Evolutionary conservation across 2,329 filamentous ascomycete genomes (phyloP).

Genomic region (Magnaporthiopsis incrustans): DNA sequence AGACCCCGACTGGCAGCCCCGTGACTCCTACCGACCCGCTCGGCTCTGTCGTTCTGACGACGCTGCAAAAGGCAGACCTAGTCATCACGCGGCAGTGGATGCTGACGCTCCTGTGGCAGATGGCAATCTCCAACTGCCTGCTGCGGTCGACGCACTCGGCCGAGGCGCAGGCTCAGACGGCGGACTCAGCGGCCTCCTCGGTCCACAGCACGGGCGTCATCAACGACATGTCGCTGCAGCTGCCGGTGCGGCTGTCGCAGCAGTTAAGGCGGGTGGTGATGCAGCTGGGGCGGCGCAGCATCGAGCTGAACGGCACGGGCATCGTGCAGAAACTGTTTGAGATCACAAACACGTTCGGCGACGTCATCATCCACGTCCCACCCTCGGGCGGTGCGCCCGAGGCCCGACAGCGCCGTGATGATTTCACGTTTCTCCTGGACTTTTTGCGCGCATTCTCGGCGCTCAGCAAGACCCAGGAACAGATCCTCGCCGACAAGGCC

Average conservation of each 20-base stretch:
- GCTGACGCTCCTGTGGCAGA: conserved; percentile 32
- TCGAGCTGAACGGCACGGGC: conserved; percentile 46
- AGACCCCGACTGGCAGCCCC: conserved; percentile 18
- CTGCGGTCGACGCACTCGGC: conserved; percentile 25
- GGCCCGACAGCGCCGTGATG: neutral
- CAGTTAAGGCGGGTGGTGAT: conserved; percentile 29
- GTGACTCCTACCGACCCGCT: conserved; percentile 6
- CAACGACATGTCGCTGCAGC: conserved; percentile 25
- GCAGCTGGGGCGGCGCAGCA: conserved; percentile 24
- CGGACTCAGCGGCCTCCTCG: no score
- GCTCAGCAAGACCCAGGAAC: neutral
- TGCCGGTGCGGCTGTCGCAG: conserved; percentile 28
- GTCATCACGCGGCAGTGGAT: conserved; percentile 33
- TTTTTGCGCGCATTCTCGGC: neutral
- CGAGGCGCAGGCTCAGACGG: conserved; percentile 23
- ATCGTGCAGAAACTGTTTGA: conserved; percentile 53
- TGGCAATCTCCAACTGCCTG: conserved; percentile 30
- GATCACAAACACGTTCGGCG: conserved; percentile 50
- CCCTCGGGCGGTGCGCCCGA: neutral
- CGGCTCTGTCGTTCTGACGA: conserved; percentile 18
- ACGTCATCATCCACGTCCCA: conserved; percentile 43
- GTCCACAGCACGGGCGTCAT: no score
- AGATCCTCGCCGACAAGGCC: neutral
- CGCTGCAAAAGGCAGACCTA: conserved; percentile 32
- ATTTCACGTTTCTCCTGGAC: neutral